A percentile compares a stretch with the other conserved stretches of the same genome.
These are phyloP conservation scores for Fistulinella prunicolor DNA, from an alignment of 768 basidiomycete genomes.

Conservation along the genomic window DNA sequence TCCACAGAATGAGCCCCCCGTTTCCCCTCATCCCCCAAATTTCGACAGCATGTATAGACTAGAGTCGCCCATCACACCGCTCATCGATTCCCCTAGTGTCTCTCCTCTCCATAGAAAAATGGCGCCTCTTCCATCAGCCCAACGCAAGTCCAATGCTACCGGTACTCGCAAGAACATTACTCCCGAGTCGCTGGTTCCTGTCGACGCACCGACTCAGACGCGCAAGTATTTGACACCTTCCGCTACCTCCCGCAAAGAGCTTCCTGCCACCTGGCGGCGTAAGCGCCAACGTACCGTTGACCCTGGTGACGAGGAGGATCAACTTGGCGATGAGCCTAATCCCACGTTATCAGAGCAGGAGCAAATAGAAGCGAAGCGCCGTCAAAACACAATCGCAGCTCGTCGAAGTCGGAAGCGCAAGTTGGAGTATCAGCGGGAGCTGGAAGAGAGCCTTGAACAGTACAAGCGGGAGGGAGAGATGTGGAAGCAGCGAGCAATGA, in stretches of 20 bases:
- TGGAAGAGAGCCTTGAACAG: conserved; percentile 55
- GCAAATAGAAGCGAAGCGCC: conserved; percentile 74
- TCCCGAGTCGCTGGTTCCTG: conserved; percentile 60
- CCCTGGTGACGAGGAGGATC: conserved; percentile 51
- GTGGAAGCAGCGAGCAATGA: conserved; percentile 57
- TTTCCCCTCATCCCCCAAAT: conserved; percentile 18
- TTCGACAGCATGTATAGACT: conserved; percentile 44
- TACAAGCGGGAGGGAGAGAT: conserved; percentile 57
- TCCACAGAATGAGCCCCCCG: conserved; percentile 7
- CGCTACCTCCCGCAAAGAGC: conserved; percentile 71
- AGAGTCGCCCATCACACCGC: conserved; percentile 48
- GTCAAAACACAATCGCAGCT: conserved; percentile 84
- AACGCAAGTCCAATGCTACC: conserved; percentile 41
- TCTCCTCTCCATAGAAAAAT: conserved; percentile 24
- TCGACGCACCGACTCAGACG: conserved; percentile 77
- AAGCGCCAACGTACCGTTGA: conserved; percentile 53
- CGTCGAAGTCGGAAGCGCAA: conserved; percentile 76
- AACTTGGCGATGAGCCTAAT: conserved; percentile 23
- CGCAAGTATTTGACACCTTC: conserved; percentile 75
- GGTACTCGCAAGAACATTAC: conserved; percentile 73
- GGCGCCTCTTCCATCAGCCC: conserved; percentile 16
- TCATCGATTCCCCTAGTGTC: conserved; percentile 38
- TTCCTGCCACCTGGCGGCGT: conserved; percentile 68
- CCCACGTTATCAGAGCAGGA: conserved; percentile 55
- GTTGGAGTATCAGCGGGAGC: conserved; percentile 59